A percentile compares a stretch with the other conserved stretches of the same genome.
phyloP scores from a whole-genome alignment of 345 rosid species.

The Eucalyptus microcorys region DNA sequence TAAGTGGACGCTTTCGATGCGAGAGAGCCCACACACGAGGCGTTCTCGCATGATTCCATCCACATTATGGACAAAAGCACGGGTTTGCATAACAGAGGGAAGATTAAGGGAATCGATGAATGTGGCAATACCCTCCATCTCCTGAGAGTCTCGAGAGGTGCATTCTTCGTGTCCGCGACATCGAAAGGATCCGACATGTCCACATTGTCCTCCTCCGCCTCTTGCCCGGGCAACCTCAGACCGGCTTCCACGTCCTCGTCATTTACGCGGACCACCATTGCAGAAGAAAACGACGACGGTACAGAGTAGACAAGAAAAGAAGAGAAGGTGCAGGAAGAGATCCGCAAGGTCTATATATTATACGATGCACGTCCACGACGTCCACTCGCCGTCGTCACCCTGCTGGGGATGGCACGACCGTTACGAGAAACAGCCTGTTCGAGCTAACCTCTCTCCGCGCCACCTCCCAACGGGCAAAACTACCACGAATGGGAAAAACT shows the following conservation, averaged over 20 bases:
- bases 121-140: constrained; percentile 70
- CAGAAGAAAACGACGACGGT: neutral
- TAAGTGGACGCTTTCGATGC: neutral
- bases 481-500: neutral
- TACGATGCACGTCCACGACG: neutral
- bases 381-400: neutral
- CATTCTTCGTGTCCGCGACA: constrained; percentile 61
- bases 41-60: neutral
- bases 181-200: constrained; percentile 53
- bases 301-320: neutral
- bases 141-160: constrained; percentile 44
- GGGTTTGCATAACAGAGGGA: neutral
- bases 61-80: neutral
- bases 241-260: constrained; percentile 7
- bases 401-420: neutral
- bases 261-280: neutral
- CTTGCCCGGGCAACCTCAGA: constrained; percentile 14
- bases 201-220: constrained; percentile 11
- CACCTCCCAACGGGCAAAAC: neutral
- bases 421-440: neutral
- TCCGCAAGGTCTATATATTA: neutral
- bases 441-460: neutral
- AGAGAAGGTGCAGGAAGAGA: neutral
- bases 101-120: neutral
- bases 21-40: neutral